Conservation (phyloP, 495 filamentous ascomycete genomes). For the Saxophila tyrrhenica region DNA sequence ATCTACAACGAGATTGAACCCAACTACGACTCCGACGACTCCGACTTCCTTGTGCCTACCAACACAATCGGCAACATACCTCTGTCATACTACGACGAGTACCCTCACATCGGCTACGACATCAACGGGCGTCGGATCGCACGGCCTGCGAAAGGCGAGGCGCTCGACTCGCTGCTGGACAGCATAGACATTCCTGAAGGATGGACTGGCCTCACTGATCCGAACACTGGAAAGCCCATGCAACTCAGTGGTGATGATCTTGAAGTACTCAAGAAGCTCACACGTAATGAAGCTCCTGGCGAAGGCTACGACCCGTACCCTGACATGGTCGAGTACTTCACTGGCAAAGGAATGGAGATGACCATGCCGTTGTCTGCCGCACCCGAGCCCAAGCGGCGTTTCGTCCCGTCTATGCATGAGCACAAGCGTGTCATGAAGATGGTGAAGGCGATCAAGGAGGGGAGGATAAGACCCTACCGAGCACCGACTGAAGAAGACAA, state of each 20-base stretch:
- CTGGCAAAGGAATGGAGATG: constrained; percentile 58
- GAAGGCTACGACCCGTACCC: constrained; percentile 89
- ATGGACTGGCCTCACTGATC: constrained; percentile 93
- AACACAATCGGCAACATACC: constrained; percentile 97
- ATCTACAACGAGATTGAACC: constrained; percentile 85
- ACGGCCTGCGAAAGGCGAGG: constrained; percentile 87
- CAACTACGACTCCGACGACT: constrained; percentile 90
- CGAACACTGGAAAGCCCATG: constrained; percentile 80
- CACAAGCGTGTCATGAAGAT: constrained; percentile 96
- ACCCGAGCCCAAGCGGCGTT: constrained; percentile 90
- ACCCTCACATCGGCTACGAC: constrained; percentile 96
- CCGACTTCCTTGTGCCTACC: constrained; percentile 61
- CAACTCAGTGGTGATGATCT: constrained; percentile 80
- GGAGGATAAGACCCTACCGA: constrained; percentile 84
- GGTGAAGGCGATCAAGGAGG: constrained; percentile 87
- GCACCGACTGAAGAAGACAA: constrained; percentile 53
- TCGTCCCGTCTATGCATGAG: constrained; percentile 96
- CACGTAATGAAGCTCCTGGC: constrained; percentile 77
- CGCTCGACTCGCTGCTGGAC: constrained; percentile 84
- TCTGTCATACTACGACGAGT: constrained; percentile 87
- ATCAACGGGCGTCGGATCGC: constrained; percentile 97
- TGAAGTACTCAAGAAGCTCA: constrained; percentile 76
- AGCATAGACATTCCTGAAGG: constrained; percentile 97
- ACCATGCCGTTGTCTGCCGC: constrained; percentile 90
- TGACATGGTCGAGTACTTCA: constrained; percentile 84